Evolutionary conservation across 169 alveolate species (phyloP), one percentile per base, ranked within the genome.

Genomic region (Plasmodium gaboni): DNA sequence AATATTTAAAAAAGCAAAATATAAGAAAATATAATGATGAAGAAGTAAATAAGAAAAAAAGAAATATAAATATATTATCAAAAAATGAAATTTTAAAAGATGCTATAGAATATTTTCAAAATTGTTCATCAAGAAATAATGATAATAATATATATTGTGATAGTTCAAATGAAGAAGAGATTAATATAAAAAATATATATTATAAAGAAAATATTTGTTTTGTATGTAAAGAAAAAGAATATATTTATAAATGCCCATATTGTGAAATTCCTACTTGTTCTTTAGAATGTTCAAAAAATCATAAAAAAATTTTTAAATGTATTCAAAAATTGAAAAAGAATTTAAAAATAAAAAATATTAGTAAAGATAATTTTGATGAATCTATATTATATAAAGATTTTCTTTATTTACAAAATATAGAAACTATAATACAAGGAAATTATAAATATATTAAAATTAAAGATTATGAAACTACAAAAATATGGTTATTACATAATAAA

Each of bases 221-320:
- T 48, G 88, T 76, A 10, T 76, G 88, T 67, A 64, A 42, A 67
- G 38, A 63, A 24, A 64, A 76, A 48, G 15, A 10, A 10, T 51
- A 76, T 57, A 76, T 26, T 17, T 76, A 76, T 17, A 76, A 63
- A 48, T 76, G 88, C 13, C 88, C 88, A 24, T 76, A 55, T 67
- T 76, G 88, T 63, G 88, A 76, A 48, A 55, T 42, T 0, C 26
- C 17, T 0, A n/a, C 74, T 12, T 76, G 88, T 24, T 76, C 71
- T 24, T 68, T 76, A 55, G 28, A 12, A 7, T 76, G 88, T 76
- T 67, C 73, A 46, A 76, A 76, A 53, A 55, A 13, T 22, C 88
- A 76, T 67, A 76, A 76, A 76, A 76, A 48, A 24, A 5, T 76
- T 1, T 63, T 63, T 63, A 51, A 76, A 5, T 76, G 88, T 17